Percentiles rank a stretch among this genome's conserved stretches.
Evolutionary conservation across 2,329 filamentous ascomycete species (phyloP).

Genomic region (Fusarium scirpi): DNA sequence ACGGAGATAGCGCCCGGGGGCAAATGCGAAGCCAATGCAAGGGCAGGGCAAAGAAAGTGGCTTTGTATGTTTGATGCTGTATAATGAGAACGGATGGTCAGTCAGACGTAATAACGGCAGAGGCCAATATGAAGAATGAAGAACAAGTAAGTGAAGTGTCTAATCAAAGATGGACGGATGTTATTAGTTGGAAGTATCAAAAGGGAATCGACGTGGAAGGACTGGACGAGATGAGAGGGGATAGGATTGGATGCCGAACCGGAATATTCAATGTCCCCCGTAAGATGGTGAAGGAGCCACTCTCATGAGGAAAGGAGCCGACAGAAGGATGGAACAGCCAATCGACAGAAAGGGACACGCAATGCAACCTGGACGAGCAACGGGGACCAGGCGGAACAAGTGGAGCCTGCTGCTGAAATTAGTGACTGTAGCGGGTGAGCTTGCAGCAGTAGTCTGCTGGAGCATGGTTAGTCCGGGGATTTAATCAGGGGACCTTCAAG

Average conservation of each 20-base stretch:
- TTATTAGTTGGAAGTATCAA: constrained; percentile 14
- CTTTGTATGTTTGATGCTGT: constrained; percentile 32
- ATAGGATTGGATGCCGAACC: constrained; percentile 25
- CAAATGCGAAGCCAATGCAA: constrained; percentile 40
- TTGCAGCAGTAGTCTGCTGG: constrained; percentile 35
- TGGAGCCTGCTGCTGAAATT: constrained; percentile 36
- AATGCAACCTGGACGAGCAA: constrained; percentile 41
- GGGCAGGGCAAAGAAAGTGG: constrained; percentile 37
- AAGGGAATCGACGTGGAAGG: constrained; percentile 32
- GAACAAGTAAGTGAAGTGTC: constrained; percentile 6
- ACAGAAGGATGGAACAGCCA: constrained; percentile 18
- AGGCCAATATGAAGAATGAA: constrained; percentile 18
- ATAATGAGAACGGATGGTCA: constrained; percentile 34
- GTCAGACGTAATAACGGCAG: constrained; percentile 26
- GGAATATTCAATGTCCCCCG: constrained; percentile 46
- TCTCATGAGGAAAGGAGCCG: constrained; percentile 42
- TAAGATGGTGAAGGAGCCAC: constrained; percentile 39
- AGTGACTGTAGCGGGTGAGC: constrained; percentile 31
- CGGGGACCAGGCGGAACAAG: constrained; percentile 22
- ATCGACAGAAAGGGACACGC: constrained; percentile 42
- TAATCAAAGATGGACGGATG: constrained; percentile 10
- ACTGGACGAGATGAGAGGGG: constrained; percentile 40
- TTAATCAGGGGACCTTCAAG: constrained; percentile 31
- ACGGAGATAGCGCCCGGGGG: constrained; percentile 40
- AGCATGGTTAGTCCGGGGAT: constrained; percentile 42